phyloP scores from a whole-genome alignment of 257 asterid genomes.

The Fraxinus excelsior region DNA sequence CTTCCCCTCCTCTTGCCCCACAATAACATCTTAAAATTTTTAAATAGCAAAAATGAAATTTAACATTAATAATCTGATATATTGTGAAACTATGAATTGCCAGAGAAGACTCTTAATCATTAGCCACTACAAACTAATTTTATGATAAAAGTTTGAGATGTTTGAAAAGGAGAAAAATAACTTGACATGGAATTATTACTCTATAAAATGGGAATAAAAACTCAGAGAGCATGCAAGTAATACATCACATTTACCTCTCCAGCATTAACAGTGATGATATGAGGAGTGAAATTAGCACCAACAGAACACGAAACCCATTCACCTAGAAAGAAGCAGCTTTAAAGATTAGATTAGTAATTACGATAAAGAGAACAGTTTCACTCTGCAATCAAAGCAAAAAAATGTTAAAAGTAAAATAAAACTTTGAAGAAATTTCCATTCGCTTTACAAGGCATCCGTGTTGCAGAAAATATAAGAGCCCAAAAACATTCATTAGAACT shows the following conservation, averaged over 20 bases:
- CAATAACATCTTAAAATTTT: not conserved
- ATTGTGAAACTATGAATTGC: not conserved
- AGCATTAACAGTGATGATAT: conserved; percentile 45
- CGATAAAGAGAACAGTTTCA: not conserved
- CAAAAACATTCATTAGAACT: not conserved
- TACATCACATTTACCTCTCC: conserved; percentile 47
- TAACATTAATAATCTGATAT: not conserved
- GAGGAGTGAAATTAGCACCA: conserved; percentile 56
- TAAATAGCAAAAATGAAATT: not conserved
- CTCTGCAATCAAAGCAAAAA: conserved; percentile 11
- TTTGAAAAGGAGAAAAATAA: not conserved
- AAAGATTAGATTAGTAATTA: conserved; percentile 20
- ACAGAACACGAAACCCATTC: conserved; percentile 53
- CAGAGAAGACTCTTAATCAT: not conserved
- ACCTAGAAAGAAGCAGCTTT: conserved; percentile 26
- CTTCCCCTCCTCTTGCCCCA: conserved; percentile 2
- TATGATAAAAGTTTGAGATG: not conserved
- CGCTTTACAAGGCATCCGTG: not conserved
- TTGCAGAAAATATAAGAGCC: not conserved
- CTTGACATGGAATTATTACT: not conserved
- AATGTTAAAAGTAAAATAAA: not conserved
- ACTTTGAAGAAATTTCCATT: not conserved
- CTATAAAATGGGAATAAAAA: conserved; percentile 1
- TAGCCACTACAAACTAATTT: not conserved
- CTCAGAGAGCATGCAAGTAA: not conserved